A percentile compares a stretch with the other conserved stretches of the same genome.
These are phyloP conservation scores for Gossypium trilobum DNA, from an alignment of 441 rosid genomes.

Conservation along the genomic window DNA sequence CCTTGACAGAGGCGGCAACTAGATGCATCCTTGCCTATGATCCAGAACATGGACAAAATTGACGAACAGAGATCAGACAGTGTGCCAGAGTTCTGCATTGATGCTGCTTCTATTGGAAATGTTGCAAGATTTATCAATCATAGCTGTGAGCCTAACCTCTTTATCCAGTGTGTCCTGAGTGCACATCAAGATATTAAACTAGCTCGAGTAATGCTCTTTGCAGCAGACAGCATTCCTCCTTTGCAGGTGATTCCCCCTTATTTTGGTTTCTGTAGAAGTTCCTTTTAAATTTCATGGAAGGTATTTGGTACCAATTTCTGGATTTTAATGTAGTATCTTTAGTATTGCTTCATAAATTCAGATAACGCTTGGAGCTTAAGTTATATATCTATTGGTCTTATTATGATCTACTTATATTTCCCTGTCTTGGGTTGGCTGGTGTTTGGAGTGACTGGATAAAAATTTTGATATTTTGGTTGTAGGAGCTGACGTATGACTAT, in stretches of 20 bases:
- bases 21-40: slow-evolving; percentile 32
- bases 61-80: slow-evolving; percentile 41
- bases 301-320: neutral
- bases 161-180: slow-evolving; percentile 73
- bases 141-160: slow-evolving; percentile 87
- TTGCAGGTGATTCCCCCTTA: slow-evolving; percentile 47
- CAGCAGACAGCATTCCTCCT: slow-evolving; percentile 89
- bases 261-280: neutral
- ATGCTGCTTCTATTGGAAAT: slow-evolving; percentile 72
- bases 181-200: slow-evolving; percentile 75
- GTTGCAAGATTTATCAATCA: slow-evolving; percentile 83
- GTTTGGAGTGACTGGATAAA: neutral
- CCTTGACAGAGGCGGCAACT: slow-evolving; percentile 43
- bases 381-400: neutral
- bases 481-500: slow-evolving; percentile 90
- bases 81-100: slow-evolving; percentile 78
- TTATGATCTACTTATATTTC: neutral
- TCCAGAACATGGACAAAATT: slow-evolving; percentile 15
- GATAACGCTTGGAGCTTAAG: neutral
- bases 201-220: slow-evolving; percentile 77
- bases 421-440: neutral
- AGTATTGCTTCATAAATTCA: neutral
- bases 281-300: neutral
- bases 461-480: neutral
- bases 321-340: neutral